Base-by-base conservation (phyloP, 2,329 filamentous ascomycete species). In the Claviceps maximensis region DNA sequence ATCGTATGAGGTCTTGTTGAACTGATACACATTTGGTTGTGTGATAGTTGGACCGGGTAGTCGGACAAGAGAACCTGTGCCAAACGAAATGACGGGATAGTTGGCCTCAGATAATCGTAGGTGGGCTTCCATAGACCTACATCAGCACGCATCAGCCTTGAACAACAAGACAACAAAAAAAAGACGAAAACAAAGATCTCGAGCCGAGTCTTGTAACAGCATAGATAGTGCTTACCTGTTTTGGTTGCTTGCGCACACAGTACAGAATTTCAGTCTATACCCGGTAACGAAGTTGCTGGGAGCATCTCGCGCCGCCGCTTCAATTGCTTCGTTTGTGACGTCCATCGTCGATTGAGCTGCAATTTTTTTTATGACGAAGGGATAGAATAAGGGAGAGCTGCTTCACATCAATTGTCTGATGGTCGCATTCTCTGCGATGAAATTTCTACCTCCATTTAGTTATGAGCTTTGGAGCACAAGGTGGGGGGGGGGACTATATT, bases 191-290 rank as follows among this genome's bases (percentile, higher is more conserved):
- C 12, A 36, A 25, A 8, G 19, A 9, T 29, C 36, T 4, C 48
- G 19, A 12, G 19, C 19, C 4, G 12, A 27, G 15, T 8, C 17
- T 36, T 33, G 40, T n/a, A 13, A 13, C 17, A 23, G 27, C 7
- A 5, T 31, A 10, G 17, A 5, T 23, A 6, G 17, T 36, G 38
- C 76, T 58, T 75, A 95, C 82, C 93, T 83, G 65, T 98, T 98
- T 69, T 98, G 89, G 63, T 98, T 98, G 63, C 89, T 95, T 8
- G 93, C 93, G 71, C 93, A 98, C n/a, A 98, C 91, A 2, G 93
- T 97, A 74, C 90, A 96, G 71, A 97, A 96, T 65, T 87, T 94
- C 57, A 98, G 79, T 71, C 93, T 95, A 77, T 84, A 95, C 51
- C 77, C 80, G n/a, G 73, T 73, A 27, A 74, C 69, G 19, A 75